Evolutionary conservation across 768 basidiomycete genomes (phyloP).

Genomic region (Lentinula guzmanii): DNA sequence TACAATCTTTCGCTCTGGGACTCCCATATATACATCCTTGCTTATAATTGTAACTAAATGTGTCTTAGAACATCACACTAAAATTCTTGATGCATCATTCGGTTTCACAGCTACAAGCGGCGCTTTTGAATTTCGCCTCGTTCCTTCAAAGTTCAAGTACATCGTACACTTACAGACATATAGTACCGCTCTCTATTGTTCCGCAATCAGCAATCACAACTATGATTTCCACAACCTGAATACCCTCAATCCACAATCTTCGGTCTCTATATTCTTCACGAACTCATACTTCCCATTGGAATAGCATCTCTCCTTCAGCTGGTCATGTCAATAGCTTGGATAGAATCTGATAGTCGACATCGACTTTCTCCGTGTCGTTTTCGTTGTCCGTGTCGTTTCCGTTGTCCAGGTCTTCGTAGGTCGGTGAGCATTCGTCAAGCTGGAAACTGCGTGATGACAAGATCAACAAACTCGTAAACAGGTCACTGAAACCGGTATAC

Average conservation of each 20-base stretch:
- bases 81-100: neutral
- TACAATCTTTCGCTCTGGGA: neutral
- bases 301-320: no score
- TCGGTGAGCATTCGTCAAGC: conserved; percentile 49
- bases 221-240: no score
- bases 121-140: no score
- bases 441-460: conserved; percentile 35
- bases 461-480: neutral
- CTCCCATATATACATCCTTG: neutral
- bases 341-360: conserved; percentile 42
- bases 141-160: no score
- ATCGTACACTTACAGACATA: no score
- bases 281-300: no score
- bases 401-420: conserved; percentile 21
- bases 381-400: conserved; percentile 22
- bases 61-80: conserved; percentile 9
- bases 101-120: neutral
- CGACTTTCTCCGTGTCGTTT: conserved; percentile 23
- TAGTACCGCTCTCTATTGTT: no score
- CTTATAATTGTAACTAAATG: conserved; percentile 6
- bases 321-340: conserved; percentile 20
- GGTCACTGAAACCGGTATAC: conserved; percentile 9
- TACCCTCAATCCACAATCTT: no score
- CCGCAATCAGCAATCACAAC: no score
- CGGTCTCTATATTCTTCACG: no score